Conservation (phyloP, 116 monocot species). For the Dioscorea cayenensis region DNA sequence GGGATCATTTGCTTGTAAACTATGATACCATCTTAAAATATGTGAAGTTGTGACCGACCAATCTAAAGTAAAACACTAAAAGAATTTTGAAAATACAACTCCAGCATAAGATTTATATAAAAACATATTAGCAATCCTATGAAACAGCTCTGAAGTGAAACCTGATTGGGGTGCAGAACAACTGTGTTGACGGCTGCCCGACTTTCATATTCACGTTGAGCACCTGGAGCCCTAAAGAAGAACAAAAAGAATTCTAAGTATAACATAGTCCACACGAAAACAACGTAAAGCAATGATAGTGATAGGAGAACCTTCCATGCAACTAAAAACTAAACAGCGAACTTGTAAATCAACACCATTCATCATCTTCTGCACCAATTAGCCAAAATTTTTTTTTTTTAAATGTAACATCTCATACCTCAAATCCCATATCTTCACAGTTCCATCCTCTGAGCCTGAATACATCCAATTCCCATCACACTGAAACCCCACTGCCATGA, state of each 20-base stretch:
- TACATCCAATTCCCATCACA: constrained; percentile 99
- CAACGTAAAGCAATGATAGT: background rate
- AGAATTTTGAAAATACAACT: background rate
- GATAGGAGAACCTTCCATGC: background rate
- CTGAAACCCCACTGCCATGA: constrained; percentile 98
- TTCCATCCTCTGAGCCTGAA: constrained; percentile 99
- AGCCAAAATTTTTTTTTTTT: too few species aligned
- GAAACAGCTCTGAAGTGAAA: background rate
- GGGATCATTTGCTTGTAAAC: too few species aligned
- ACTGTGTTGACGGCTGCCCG: constrained; percentile 99
- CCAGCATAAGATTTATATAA: background rate
- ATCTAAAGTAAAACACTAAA: background rate
- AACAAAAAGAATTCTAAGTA: constrained; percentile 3
- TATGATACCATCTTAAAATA: too few species aligned
- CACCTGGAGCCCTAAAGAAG: constrained; percentile 67
- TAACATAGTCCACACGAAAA: background rate
- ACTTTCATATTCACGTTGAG: constrained; percentile 95
- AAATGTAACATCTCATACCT: constrained; percentile 34
- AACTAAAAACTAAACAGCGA: background rate
- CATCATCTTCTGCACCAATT: background rate
- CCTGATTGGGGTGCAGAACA: constrained; percentile 98
- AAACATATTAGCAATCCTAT: background rate
- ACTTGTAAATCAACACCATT: background rate
- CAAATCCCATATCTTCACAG: constrained; percentile 96
- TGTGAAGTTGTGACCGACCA: too few species aligned